Conservation (phyloP, 176 grass and related monocot species). For the Aegilops speltoides region DNA sequence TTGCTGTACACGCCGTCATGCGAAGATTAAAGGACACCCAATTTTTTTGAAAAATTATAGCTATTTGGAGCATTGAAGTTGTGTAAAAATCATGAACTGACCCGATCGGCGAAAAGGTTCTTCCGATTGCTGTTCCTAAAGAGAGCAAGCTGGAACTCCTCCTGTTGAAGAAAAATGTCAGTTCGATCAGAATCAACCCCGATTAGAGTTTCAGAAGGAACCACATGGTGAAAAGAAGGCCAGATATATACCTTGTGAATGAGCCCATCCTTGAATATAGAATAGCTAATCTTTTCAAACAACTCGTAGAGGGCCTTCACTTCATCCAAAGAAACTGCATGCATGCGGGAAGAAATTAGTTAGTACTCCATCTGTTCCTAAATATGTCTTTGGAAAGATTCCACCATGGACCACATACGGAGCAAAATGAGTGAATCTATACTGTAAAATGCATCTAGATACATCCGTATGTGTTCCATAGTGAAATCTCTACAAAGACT, state of each 20-base stretch:
- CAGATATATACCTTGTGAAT: constrained; percentile 61
- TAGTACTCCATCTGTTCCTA: too few relatives aligned
- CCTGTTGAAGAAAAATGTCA: constrained; percentile 30
- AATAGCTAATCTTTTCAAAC: constrained; percentile 78
- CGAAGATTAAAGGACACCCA: background rate
- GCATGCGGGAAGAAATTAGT: background rate
- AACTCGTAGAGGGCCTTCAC: constrained; percentile 78
- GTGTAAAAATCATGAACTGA: constrained; percentile 18
- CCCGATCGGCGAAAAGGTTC: constrained; percentile 75
- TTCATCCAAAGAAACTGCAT: constrained; percentile 69
- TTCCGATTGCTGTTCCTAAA: constrained; percentile 67
- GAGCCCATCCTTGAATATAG: constrained; percentile 65
- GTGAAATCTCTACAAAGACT: too few relatives aligned
- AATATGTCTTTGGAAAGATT: too few relatives aligned
- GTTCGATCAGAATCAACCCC: too few relatives aligned
- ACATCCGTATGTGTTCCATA: too few relatives aligned
- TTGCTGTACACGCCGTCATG: too few relatives aligned
- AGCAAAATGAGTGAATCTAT: too few relatives aligned
- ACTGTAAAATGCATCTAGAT: too few relatives aligned
- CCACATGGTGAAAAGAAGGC: too few relatives aligned
- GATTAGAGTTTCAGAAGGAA: background rate
- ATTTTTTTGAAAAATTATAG: background rate
- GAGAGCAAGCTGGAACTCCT: constrained; percentile 83
- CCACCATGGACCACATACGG: too few relatives aligned
- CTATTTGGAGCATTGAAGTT: background rate